These are phyloP conservation scores for Backusella westeae DNA, from an alignment of 192 early-diverging fungal genomes.

Conservation along the genomic window DNA sequence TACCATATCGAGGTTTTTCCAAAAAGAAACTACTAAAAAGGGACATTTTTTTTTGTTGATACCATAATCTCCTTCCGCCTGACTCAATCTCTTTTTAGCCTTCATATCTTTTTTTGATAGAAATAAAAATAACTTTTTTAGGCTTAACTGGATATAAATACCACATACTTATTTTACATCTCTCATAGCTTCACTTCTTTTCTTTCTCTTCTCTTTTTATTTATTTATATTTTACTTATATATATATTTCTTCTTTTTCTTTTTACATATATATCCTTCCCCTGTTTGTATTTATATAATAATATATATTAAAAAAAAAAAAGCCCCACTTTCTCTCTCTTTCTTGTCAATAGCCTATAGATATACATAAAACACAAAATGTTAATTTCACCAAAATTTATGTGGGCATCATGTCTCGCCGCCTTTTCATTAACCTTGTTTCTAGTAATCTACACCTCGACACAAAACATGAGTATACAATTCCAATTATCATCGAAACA, in stretches of 20 bases:
- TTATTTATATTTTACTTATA: not conserved
- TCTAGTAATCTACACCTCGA: constrained; percentile 1
- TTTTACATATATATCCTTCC: not conserved
- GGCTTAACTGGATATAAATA: not conserved
- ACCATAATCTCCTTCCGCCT: not conserved
- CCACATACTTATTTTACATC: not conserved
- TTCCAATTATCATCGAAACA: constrained; percentile 7
- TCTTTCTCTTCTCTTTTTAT: not conserved
- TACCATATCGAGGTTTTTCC: not conserved
- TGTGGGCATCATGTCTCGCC: constrained; percentile 12
- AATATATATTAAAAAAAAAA: not conserved
- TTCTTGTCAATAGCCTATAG: no score
- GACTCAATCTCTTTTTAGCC: not conserved
- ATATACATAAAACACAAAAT: not conserved
- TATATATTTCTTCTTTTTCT: not conserved
- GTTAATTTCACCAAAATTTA: constrained; percentile 10
- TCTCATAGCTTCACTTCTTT: not conserved
- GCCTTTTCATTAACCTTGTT: constrained; percentile 1
- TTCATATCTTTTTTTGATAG: not conserved
- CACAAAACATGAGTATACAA: constrained; percentile 12
- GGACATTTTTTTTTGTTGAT: not conserved
- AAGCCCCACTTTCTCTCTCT: not conserved
- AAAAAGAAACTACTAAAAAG: not conserved
- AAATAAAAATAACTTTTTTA: not conserved
- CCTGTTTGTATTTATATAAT: not conserved